Base-by-base conservation (phyloP, 1,284 basidiomycete species). In the Tetrapyrgos nigripes region DNA sequence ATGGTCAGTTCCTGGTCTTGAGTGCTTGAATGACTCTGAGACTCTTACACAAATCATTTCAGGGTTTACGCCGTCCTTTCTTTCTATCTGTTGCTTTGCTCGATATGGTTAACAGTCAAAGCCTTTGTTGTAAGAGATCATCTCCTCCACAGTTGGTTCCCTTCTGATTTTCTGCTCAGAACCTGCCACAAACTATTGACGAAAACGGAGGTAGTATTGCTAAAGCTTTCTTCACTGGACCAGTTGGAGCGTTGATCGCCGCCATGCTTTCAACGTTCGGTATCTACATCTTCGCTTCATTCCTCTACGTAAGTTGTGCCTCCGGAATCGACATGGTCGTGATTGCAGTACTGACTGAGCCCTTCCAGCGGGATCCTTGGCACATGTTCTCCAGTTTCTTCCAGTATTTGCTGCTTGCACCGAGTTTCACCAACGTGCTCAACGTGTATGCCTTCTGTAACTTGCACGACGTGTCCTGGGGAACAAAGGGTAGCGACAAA, bases 371-470 rank as follows among this genome's bases (percentile, higher is more conserved):
- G 60, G 96, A 98, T 76, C 96, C 96, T 5, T 98, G 96, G 96
- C 96, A 98, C 73, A 93, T 99, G 90, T 87, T 97, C 74, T 94
- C 93, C n/a, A 96, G 93, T 68, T 96, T 98, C 83, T 81, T 91
- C 65, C 96, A 97, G 74, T 98, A 97, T 73, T 79, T 97, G 66
- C 87, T 89, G 63, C 75, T 97, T 54, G 96, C 95, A 17, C 93
- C 93, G 0, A 94, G 91, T 66, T 96, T 97, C 78, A 95, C 90
- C 50, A 98, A 97, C 70, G 89, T 97, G 27, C 84, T 98, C 66
- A 97, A 97, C 74, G 93, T 97, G 31, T 98, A 97, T 70, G 94
- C 95, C 0, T 98, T 98, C 81, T 97, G 95, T 75, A 97, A 96
- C 76, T 77, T 96, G 71, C 93, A 95, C 74, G 93, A 95, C 75